Conservation (phyloP, 768 basidiomycete species). For the Cystofilobasidium bisporidii region DNA sequence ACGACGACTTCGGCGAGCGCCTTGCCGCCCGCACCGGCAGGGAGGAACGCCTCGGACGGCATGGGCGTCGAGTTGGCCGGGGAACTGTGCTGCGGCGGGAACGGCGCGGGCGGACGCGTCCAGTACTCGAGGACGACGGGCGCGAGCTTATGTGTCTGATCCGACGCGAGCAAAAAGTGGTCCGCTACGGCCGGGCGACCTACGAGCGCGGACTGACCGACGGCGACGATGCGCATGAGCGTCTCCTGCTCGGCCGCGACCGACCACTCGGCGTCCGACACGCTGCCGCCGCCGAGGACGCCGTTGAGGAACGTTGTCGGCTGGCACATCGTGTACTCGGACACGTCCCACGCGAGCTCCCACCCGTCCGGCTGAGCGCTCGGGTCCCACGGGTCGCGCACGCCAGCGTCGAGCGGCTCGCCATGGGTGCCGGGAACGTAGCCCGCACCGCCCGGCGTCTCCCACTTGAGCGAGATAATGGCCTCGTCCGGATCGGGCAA, state of each 20-base stretch:
- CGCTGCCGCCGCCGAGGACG: background rate
- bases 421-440: background rate
- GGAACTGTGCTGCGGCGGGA: background rate
- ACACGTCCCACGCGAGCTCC: conserved; percentile 18
- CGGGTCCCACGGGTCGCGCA: background rate
- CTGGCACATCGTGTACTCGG: background rate
- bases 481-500: background rate
- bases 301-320: background rate
- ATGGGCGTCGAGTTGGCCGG: background rate
- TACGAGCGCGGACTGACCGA: background rate
- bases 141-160: background rate
- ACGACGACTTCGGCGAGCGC: background rate
- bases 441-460: background rate
- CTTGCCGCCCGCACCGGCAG: background rate
- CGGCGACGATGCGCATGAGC: background rate
- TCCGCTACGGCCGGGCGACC: background rate
- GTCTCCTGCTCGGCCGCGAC: background rate
- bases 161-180: background rate
- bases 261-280: background rate
- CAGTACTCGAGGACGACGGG: background rate
- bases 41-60: background rate
- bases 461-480: background rate
- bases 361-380: background rate
- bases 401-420: background rate
- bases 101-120: background rate